phyloP scores from a whole-genome alignment of 306 rosid species.

The Trifolium subterraneum region DNA sequence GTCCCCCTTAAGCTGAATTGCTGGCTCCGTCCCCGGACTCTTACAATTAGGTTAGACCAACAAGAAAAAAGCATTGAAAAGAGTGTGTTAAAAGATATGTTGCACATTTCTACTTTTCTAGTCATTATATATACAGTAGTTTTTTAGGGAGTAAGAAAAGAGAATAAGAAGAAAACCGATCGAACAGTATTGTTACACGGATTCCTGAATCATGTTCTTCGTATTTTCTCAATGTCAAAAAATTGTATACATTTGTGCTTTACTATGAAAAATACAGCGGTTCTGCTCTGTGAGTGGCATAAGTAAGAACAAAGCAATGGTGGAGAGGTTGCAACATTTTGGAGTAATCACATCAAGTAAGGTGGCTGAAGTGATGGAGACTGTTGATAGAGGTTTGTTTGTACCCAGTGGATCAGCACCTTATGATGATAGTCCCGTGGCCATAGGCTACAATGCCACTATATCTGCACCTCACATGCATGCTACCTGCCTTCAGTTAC shows the following conservation, averaged over 20 bases:
- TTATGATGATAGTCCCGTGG: conserved; percentile 81
- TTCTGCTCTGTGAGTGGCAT: conserved; percentile 60
- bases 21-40: too few species aligned
- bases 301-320: conserved; percentile 75
- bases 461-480: conserved; percentile 99
- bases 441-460: conserved; percentile 92
- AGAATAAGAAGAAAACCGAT: not conserved
- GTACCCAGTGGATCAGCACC: conserved; percentile 73
- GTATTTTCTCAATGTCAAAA: too few species aligned
- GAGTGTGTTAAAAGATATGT: too few species aligned
- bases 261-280: conserved; percentile 50
- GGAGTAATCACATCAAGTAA: conserved; percentile 73
- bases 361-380: conserved; percentile 81
- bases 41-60: too few species aligned
- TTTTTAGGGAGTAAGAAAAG: not conserved
- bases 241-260: not conserved
- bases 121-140: not conserved
- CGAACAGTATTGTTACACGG: not conserved
- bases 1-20: too few species aligned
- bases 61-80: too few species aligned
- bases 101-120: not conserved
- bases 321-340: conserved; percentile 71
- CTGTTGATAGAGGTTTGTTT: conserved; percentile 79
- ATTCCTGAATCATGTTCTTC: not conserved
- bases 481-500: conserved; percentile 87